These are phyloP conservation scores for Colletotrichum sp. DNA, from an alignment of 2,329 filamentous ascomycete genomes.

Conservation along the genomic window DNA sequence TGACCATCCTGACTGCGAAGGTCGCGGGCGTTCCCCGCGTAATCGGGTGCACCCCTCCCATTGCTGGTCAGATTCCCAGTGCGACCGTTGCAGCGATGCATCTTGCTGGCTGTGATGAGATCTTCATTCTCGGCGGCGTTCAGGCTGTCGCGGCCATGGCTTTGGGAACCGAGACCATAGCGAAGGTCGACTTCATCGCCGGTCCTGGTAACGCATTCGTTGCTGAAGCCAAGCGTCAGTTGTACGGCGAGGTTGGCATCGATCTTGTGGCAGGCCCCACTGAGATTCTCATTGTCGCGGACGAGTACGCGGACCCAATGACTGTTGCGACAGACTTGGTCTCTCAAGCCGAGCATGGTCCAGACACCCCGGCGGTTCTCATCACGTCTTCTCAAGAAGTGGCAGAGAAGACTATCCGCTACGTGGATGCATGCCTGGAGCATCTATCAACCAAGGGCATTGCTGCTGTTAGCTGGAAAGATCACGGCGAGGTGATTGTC, in stretches of 20 bases:
- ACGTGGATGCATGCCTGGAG: slow-evolving; percentile 41
- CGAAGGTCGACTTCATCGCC: slow-evolving; percentile 56
- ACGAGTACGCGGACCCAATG: slow-evolving; percentile 49
- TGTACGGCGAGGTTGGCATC: slow-evolving; percentile 59
- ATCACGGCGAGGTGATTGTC: slow-evolving; percentile 51
- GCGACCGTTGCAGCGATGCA: slow-evolving; percentile 56
- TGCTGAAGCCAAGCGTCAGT: slow-evolving; percentile 56
- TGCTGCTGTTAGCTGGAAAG: slow-evolving; percentile 47
- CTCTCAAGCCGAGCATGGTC: slow-evolving; percentile 56
- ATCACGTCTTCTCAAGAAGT: slow-evolving; percentile 50
- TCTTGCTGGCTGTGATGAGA: slow-evolving; percentile 54
- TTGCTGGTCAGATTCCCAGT: slow-evolving; percentile 49
- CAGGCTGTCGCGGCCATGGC: slow-evolving; percentile 60
- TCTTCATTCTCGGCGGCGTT: slow-evolving; percentile 55
- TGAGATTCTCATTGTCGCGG: slow-evolving; percentile 55
- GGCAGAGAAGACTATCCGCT: slow-evolving; percentile 39
- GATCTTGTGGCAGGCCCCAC: slow-evolving; percentile 59
- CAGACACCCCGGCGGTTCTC: slow-evolving; percentile 54
- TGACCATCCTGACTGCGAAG: slow-evolving; percentile 61
- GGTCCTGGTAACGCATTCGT: slow-evolving; percentile 61
- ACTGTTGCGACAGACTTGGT: slow-evolving; percentile 50
- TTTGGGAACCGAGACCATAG: slow-evolving; percentile 51
- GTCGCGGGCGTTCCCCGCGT: slow-evolving; percentile 56
- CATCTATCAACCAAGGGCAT: slow-evolving; percentile 46
- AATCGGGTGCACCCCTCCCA: slow-evolving; percentile 56